Evolutionary conservation across 192 early-diverging fungal species (phyloP).

Genomic region (Chytriomyces confervae): DNA sequence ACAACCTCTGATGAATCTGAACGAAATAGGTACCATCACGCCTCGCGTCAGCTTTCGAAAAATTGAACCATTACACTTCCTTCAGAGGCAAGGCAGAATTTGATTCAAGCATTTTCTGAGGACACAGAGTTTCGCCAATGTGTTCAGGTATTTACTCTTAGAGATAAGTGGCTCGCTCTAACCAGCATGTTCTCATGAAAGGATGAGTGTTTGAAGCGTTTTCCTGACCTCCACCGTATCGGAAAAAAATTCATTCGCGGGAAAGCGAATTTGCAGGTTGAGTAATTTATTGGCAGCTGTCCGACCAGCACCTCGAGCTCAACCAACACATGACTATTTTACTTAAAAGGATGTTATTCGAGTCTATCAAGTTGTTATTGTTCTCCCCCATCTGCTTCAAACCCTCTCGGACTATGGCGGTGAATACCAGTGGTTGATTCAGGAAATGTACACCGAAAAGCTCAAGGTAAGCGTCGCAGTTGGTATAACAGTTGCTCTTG

Average conservation of each 20-base stretch:
- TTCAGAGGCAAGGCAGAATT: conserved; percentile 68
- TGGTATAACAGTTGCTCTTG: background rate
- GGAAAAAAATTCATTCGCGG: conserved; percentile 83
- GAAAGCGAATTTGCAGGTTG: conserved; percentile 67
- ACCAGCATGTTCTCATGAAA: conserved; percentile 42
- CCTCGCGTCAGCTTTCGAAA: too few relatives aligned
- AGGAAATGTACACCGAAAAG: conserved; percentile 58
- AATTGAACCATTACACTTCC: background rate
- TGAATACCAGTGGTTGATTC: conserved; percentile 51
- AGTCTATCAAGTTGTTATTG: conserved; percentile 83
- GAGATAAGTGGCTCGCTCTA: background rate
- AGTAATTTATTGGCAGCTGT: background rate
- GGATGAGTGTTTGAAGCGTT: conserved; percentile 75
- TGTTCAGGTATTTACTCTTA: conserved; percentile 40
- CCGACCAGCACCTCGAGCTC: conserved; percentile 17
- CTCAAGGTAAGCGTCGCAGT: conserved; percentile 43
- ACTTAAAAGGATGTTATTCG: conserved; percentile 77
- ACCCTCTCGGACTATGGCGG: conserved; percentile 59
- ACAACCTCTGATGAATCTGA: conserved; percentile 79
- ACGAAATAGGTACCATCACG: conserved; percentile 63
- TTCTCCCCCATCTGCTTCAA: conserved; percentile 69
- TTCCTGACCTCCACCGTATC: conserved; percentile 91
- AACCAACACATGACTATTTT: conserved; percentile 12
- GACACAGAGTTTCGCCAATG: conserved; percentile 69
- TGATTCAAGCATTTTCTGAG: conserved; percentile 74